Conservation (phyloP, 352 stramenopile genomes). For the Stramenopiles sp. region DNA sequence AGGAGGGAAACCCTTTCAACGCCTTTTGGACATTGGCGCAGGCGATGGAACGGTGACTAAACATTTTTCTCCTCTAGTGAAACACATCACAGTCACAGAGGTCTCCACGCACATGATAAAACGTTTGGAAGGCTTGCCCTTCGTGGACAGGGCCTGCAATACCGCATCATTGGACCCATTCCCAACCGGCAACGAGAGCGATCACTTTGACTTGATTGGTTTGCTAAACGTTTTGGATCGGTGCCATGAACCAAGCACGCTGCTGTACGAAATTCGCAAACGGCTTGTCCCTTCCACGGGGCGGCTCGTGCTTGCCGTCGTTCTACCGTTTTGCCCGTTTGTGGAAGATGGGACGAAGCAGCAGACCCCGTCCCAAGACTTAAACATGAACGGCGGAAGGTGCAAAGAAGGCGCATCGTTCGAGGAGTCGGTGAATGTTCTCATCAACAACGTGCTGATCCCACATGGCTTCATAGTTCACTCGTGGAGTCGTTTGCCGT, state of each 20-base stretch:
- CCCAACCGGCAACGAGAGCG: neutral
- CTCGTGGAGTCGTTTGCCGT: neutral
- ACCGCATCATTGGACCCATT: neutral
- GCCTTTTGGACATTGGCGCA: neutral
- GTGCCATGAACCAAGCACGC: neutral
- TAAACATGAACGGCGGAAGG: neutral
- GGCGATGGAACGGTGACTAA: neutral
- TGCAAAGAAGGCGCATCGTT: neutral
- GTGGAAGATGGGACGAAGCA: neutral
- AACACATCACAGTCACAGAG: neutral
- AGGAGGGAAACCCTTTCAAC: too few relatives aligned
- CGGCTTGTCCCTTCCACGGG: neutral
- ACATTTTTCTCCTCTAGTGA: neutral
- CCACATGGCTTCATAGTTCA: neutral
- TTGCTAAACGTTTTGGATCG: neutral
- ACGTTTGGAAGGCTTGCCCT: neutral
- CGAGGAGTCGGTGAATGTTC: neutral
- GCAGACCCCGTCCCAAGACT: neutral
- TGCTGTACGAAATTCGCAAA: neutral
- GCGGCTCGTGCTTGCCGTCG: neutral
- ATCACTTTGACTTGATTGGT: neutral
- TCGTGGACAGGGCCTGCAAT: neutral
- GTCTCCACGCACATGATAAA: neutral
- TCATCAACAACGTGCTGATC: neutral
- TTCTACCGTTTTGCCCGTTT: neutral